These are phyloP conservation scores for Alternaria triticimaculans DNA, from an alignment of 2,329 filamentous ascomycete genomes.

Conservation along the genomic window DNA sequence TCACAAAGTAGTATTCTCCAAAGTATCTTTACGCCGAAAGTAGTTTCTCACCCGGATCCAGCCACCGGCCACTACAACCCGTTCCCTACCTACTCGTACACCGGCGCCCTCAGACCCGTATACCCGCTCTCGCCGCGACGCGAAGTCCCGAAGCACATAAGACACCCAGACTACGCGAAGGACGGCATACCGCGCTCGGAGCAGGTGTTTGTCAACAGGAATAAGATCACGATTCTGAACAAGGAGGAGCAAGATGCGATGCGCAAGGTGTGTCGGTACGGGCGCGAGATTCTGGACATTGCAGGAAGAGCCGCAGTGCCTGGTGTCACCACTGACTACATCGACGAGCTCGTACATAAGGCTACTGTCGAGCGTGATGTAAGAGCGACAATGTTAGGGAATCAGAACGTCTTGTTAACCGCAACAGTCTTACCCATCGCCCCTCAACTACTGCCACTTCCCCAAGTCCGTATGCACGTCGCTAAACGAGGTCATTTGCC, in stretches of 20 bases:
- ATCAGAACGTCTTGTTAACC: constrained; percentile 17
- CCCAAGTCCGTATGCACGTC: constrained; percentile 98
- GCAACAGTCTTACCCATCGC: constrained; percentile 87
- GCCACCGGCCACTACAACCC: constrained; percentile 90
- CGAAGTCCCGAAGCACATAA: constrained; percentile 77
- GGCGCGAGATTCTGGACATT: constrained; percentile 90
- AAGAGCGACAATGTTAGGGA: constrained; percentile 46
- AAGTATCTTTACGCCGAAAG: constrained; percentile 76
- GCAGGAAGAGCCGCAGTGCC: constrained; percentile 82
- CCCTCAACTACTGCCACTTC: constrained; percentile 93
- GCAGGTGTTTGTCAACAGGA: constrained; percentile 70
- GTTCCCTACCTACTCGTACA: constrained; percentile 85
- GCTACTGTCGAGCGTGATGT: constrained; percentile 93
- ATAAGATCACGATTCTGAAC: constrained; percentile 83
- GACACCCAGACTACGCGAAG: constrained; percentile 83
- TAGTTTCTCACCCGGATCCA: constrained; percentile 90
- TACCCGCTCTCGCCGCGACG: constrained; percentile 61
- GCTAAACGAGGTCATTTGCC: constrained; percentile 96
- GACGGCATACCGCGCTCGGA: constrained; percentile 77
- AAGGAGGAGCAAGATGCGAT: constrained; percentile 83
- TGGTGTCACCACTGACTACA: constrained; percentile 94
- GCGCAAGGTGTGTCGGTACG: constrained; percentile 88
- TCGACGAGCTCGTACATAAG: constrained; percentile 94
- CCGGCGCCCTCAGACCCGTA: constrained; percentile 81
- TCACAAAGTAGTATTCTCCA: constrained; percentile 76